phyloP scores from a whole-genome alignment of 768 basidiomycete genomes.

The Pisolithus marmoratus region DNA sequence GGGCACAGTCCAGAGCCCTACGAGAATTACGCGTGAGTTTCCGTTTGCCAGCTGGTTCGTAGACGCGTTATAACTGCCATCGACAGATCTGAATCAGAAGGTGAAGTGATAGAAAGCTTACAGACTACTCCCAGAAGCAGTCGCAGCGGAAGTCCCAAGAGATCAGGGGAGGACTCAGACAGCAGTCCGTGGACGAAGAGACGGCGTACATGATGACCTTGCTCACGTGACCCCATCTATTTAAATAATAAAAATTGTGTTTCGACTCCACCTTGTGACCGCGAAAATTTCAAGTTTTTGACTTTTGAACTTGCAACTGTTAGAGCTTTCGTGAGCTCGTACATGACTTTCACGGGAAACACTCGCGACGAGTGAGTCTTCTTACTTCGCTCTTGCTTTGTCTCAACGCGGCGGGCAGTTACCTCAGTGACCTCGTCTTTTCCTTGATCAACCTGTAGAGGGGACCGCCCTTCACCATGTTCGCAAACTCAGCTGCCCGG shows the following conservation, averaged over 20 bases:
- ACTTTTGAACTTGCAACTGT: not conserved
- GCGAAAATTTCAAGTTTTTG: not conserved
- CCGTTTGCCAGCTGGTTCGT: not conserved
- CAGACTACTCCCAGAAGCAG: slow-evolving; percentile 20
- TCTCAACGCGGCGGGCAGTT: slow-evolving; percentile 10
- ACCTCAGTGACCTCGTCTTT: slow-evolving; percentile 28
- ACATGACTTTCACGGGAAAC: slow-evolving; percentile 28
- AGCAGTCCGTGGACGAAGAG: not conserved
- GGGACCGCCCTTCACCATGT: slow-evolving; percentile 5
- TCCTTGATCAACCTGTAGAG: slow-evolving; percentile 18
- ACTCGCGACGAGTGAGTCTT: slow-evolving; percentile 31
- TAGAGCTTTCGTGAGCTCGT: slow-evolving; percentile 18
- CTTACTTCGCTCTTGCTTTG: not conserved
- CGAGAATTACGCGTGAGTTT: slow-evolving; percentile 19
- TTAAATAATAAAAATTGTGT: not conserved
- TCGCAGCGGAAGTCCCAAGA: slow-evolving; percentile 10
- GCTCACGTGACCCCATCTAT: not conserved
- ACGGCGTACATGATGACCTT: not conserved
- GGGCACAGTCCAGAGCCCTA: slow-evolving; percentile 15
- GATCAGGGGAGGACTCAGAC: slow-evolving; percentile 7
- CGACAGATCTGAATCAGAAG: slow-evolving; percentile 19
- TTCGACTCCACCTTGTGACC: not conserved
- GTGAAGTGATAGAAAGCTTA: slow-evolving; percentile 20
- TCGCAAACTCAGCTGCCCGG: slow-evolving; percentile 5
- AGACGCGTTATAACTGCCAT: not conserved